Conservation (phyloP, 495 filamentous ascomycete genomes). For the Schizothecium vesticola region DNA sequence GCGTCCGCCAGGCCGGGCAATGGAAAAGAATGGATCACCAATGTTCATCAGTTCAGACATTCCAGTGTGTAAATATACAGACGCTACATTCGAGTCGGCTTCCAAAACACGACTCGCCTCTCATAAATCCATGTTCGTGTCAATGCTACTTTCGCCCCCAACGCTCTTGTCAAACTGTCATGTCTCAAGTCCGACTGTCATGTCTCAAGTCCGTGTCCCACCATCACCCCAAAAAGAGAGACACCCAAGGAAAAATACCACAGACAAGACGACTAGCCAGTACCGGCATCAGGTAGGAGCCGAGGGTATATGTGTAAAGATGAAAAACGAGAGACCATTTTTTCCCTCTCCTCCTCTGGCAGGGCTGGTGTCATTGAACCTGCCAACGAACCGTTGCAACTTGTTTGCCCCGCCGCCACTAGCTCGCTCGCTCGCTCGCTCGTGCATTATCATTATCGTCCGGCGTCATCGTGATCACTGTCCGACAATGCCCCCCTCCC, state of each 20-base stretch:
- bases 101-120: not conserved
- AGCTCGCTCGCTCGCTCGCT: not conserved
- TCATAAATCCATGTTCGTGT: not conserved
- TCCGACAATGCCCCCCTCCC: not conserved
- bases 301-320: conserved; percentile 1
- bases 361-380: not conserved
- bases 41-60: no score
- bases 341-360: not conserved
- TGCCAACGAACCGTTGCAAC: not conserved
- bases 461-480: not conserved
- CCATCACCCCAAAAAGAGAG: not conserved
- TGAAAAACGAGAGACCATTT: not conserved
- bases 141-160: not conserved
- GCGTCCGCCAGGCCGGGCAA: no score
- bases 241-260: not conserved
- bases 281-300: not conserved
- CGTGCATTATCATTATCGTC: not conserved
- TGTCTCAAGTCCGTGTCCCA: not conserved
- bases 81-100: not conserved
- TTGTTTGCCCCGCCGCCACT: not conserved
- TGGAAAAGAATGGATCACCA: no score
- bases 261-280: not conserved
- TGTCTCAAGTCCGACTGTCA: no score
- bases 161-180: not conserved
- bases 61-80: not conserved